phyloP scores from a whole-genome alignment of 2,329 filamentous ascomycete species.

The Ophioceras dolichostomum region DNA sequence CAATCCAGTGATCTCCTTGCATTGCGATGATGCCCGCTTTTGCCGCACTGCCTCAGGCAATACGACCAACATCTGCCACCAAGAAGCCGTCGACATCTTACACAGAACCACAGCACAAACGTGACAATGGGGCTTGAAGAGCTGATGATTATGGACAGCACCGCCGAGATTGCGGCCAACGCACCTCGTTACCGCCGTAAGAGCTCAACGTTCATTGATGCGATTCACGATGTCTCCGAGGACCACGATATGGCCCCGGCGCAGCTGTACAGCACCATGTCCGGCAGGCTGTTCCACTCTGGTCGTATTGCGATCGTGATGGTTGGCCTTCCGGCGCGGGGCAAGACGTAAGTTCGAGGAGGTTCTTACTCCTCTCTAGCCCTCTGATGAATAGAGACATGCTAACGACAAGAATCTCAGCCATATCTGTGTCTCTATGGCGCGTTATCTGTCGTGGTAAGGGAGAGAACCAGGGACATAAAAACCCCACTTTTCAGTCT shows the following conservation, averaged over 20 bases:
- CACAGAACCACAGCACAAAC: too few species aligned
- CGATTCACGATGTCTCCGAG: constrained; percentile 84
- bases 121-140: neutral
- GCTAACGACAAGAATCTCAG: constrained; percentile 24
- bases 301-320: constrained; percentile 96
- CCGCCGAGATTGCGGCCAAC: constrained; percentile 83
- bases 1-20: too few species aligned
- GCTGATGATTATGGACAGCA: constrained; percentile 41
- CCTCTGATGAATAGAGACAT: constrained; percentile 8
- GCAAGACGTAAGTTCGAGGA: constrained; percentile 62
- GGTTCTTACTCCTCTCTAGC: too few species aligned
- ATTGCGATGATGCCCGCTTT: too few species aligned
- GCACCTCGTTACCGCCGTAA: constrained; percentile 81
- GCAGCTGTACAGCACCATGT: constrained; percentile 97
- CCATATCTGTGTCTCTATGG: constrained; percentile 90
- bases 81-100: too few species aligned
- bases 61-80: too few species aligned
- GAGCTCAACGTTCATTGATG: constrained; percentile 94
- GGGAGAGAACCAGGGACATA: too few species aligned
- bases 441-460: constrained; percentile 83
- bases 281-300: constrained; percentile 90
- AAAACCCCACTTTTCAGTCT: neutral
- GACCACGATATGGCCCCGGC: constrained; percentile 78
- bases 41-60: too few species aligned
- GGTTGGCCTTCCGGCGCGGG: constrained; percentile 85